Evolutionary conservation across 164 flowering plant species (phyloP).

Genomic region (Kingdonia uniflora): DNA sequence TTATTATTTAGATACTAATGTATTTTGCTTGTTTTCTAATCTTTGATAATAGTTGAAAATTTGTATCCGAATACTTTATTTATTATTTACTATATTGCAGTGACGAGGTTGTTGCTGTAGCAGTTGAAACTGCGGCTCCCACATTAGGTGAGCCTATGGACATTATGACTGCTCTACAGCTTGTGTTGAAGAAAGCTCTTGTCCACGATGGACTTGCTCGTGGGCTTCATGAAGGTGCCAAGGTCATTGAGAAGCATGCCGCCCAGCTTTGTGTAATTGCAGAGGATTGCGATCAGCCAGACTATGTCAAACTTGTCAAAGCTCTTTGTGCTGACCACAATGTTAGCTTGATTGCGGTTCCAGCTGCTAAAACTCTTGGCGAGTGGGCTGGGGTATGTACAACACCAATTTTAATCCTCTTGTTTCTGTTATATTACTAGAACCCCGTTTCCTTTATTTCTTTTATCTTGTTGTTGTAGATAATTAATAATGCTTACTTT

Average conservation of each 20-base stretch:
- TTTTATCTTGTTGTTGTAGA: too few relatives aligned
- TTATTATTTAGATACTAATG: too few relatives aligned
- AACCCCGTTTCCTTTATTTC: too few relatives aligned
- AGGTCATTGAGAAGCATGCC: constrained; percentile 71
- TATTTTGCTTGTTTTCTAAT: too few relatives aligned
- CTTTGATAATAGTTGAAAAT: too few relatives aligned
- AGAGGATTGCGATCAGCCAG: constrained; percentile 72
- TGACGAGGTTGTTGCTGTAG: constrained; percentile 24
- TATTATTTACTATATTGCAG: constrained; percentile 16
- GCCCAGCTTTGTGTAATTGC: constrained; percentile 76
- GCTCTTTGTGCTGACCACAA: constrained; percentile 77
- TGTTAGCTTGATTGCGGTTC: constrained; percentile 55
- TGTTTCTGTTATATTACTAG: too few relatives aligned
- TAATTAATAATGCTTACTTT: too few relatives aligned
- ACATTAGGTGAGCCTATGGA: constrained; percentile 57
- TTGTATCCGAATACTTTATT: too few relatives aligned
- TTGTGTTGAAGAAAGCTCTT: constrained; percentile 57
- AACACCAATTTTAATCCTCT: background rate
- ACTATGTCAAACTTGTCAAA: constrained; percentile 63
- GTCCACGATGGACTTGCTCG: constrained; percentile 62
- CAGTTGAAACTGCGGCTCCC: constrained; percentile 26
- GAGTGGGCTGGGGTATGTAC: constrained; percentile 31
- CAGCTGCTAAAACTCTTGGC: constrained; percentile 78
- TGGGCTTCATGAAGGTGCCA: constrained; percentile 79
- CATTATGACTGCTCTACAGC: constrained; percentile 47